Evolutionary conservation across 2,329 filamentous ascomycete species (phyloP).

Genomic region (Botryosphaeria dothidea): DNA sequence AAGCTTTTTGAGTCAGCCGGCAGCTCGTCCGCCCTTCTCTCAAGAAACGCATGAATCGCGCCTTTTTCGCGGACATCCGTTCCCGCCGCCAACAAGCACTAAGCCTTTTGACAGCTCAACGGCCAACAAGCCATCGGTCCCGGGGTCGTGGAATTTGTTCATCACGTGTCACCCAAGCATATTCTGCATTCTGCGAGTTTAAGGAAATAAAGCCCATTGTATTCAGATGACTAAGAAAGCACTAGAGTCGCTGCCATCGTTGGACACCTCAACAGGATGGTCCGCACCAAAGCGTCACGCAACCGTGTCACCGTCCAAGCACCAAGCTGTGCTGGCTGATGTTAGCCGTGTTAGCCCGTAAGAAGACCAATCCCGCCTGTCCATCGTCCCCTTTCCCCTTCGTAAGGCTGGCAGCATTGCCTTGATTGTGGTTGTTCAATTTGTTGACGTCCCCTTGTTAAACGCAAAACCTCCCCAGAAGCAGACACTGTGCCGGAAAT

Average conservation of each 20-base stretch:
- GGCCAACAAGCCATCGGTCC: background rate
- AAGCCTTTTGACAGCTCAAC: background rate
- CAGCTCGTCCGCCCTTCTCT: background rate
- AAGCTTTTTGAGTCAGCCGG: conserved; percentile 9
- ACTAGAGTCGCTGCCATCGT: background rate
- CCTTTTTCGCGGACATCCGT: background rate
- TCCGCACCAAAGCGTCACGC: background rate
- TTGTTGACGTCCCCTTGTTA: conserved; percentile 18
- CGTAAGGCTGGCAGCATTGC: background rate
- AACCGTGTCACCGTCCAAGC: background rate
- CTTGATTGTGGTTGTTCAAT: conserved; percentile 12
- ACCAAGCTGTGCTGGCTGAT: background rate
- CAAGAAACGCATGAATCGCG: background rate
- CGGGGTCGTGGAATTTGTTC: background rate
- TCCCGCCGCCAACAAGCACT: background rate
- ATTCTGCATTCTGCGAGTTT: background rate
- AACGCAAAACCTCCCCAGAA: conserved; percentile 20
- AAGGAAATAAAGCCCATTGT: background rate
- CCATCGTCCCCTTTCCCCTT: background rate
- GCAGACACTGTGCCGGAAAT: conserved; percentile 21
- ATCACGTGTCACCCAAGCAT: background rate
- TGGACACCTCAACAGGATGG: background rate
- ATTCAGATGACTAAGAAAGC: conserved; percentile 7
- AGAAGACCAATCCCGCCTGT: background rate
- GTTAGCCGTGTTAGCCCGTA: background rate